A percentile compares a stretch with the other conserved stretches of the same genome.
These are phyloP conservation scores for Amaranthus hypochondriacus DNA, from an alignment of 148 eudicot genomes.

Conservation along the genomic window DNA sequence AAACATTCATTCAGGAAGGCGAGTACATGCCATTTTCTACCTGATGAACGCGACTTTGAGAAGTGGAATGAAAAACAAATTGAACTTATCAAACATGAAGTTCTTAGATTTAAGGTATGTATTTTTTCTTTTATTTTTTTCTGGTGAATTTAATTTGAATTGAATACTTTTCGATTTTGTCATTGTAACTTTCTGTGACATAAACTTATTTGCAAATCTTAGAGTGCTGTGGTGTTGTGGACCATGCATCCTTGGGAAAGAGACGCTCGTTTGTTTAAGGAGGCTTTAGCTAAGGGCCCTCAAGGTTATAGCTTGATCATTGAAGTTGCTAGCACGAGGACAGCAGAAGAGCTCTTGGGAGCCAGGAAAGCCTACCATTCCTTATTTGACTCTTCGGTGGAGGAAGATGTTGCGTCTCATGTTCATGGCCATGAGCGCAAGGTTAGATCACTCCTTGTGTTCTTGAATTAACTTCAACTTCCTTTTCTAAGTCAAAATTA, in stretches of 20 bases:
- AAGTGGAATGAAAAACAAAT: conserved; percentile 40
- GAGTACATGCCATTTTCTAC: conserved; percentile 32
- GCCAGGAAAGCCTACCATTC: conserved; percentile 83
- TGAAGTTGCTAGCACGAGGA: conserved; percentile 73
- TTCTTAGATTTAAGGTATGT: conserved; percentile 58
- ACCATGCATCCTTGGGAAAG: conserved; percentile 94
- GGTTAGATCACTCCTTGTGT: conserved; percentile 25
- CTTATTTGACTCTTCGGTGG: conserved; percentile 61
- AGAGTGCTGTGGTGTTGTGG: conserved; percentile 66
- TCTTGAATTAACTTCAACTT: not conserved
- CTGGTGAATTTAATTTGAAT: not conserved
- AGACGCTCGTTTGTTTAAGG: conserved; percentile 72
- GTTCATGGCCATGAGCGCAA: conserved; percentile 49
- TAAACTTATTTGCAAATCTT: not conserved
- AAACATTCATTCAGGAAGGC: conserved; percentile 43
- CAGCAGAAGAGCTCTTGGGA: conserved; percentile 65
- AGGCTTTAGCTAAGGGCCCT: conserved; percentile 48
- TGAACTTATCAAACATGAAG: conserved; percentile 46
- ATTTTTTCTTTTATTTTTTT: not conserved
- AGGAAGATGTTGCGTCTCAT: conserved; percentile 72
- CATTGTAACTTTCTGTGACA: not conserved
- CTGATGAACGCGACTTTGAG: conserved; percentile 67
- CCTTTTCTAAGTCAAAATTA: too few relatives aligned
- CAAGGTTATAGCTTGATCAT: conserved; percentile 40
- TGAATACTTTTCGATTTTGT: not conserved